Percentiles rank a stretch among this genome's conserved stretches.
Evolutionary conservation across 2,329 filamentous ascomycete genomes (phyloP).

Genomic region (Fusarium acutatum): DNA sequence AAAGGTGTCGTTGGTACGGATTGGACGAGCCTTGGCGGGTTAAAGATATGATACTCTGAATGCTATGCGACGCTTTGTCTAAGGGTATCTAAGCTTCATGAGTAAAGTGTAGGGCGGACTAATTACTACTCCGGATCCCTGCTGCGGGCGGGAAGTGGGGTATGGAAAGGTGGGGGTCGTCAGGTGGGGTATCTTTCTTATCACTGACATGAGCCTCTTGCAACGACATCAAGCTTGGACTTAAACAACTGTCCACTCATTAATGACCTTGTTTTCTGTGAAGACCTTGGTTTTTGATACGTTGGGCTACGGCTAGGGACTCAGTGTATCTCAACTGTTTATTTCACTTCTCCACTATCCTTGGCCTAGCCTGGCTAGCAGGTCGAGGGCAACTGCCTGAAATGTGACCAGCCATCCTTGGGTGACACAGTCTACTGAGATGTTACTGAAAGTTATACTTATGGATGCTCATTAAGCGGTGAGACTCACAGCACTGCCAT

Average conservation of each 20-base stretch:
- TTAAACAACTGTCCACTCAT: neutral
- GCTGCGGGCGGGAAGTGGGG: conserved; percentile 18
- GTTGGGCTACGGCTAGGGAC: neutral
- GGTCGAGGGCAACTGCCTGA: neutral
- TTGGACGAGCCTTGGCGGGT: neutral
- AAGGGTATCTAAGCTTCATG: neutral
- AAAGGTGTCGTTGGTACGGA: neutral
- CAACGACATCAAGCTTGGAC: neutral
- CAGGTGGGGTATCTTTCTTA: conserved; percentile 17
- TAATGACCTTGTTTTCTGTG: neutral
- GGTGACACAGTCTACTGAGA: neutral
- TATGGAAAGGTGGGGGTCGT: neutral
- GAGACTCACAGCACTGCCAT: neutral
- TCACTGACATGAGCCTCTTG: neutral
- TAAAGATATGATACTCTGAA: conserved; percentile 1
- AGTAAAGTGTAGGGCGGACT: neutral
- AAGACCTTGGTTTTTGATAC: too few relatives aligned
- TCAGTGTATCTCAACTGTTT: too few relatives aligned
- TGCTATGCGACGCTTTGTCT: neutral
- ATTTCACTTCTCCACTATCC: neutral
- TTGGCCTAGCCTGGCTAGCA: neutral
- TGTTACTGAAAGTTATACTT: neutral
- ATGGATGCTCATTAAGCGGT: neutral
- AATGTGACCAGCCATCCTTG: neutral
- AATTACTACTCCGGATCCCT: conserved; percentile 21